Evolutionary conservation across 495 filamentous ascomycete genomes (phyloP).

Genomic region (Aspergillus kassunensis): DNA sequence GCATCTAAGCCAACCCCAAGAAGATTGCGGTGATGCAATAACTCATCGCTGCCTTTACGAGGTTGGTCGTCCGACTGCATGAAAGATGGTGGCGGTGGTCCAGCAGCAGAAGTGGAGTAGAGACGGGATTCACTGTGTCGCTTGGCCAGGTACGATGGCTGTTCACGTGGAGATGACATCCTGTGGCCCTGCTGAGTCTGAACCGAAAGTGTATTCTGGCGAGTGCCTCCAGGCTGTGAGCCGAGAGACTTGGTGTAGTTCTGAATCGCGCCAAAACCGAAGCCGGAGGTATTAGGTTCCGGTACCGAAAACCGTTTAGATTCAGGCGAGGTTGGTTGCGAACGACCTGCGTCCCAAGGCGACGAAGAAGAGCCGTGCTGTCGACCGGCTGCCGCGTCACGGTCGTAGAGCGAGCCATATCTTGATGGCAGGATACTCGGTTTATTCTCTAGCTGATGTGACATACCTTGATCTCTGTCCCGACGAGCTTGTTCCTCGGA

Average conservation of each 20-base stretch:
- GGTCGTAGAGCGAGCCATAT: constrained; percentile 34
- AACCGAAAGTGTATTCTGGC: constrained; percentile 29
- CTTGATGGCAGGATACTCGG: constrained; percentile 18
- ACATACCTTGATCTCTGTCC: constrained; percentile 32
- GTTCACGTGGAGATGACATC: constrained; percentile 35
- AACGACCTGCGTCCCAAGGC: constrained; percentile 38
- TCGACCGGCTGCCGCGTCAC: constrained; percentile 28
- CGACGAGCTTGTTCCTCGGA: constrained; percentile 39
- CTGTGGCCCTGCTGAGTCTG: constrained; percentile 35
- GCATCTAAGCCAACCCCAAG: constrained; percentile 42
- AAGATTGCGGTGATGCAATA: constrained; percentile 41
- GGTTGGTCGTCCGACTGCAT: constrained; percentile 35
- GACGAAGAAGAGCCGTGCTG: constrained; percentile 21
- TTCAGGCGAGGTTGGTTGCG: constrained; percentile 41
- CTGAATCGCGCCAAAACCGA: constrained; percentile 46
- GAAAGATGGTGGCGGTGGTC: constrained; percentile 23
- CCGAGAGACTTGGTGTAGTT: constrained; percentile 47
- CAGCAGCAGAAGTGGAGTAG: constrained; percentile 21
- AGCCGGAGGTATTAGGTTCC: constrained; percentile 26
- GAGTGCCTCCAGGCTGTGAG: constrained; percentile 36
- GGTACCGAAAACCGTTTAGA: constrained; percentile 34
- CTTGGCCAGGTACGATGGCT: constrained; percentile 31
- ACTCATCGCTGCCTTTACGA: constrained; percentile 58
- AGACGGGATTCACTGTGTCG: constrained; percentile 31
- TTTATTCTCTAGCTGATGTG: constrained; percentile 34